A percentile compares a stretch with the other conserved stretches of the same genome.
These are phyloP conservation scores for Penicillium sp. DNA, from an alignment of 2,329 filamentous ascomycete genomes.

Conservation along the genomic window DNA sequence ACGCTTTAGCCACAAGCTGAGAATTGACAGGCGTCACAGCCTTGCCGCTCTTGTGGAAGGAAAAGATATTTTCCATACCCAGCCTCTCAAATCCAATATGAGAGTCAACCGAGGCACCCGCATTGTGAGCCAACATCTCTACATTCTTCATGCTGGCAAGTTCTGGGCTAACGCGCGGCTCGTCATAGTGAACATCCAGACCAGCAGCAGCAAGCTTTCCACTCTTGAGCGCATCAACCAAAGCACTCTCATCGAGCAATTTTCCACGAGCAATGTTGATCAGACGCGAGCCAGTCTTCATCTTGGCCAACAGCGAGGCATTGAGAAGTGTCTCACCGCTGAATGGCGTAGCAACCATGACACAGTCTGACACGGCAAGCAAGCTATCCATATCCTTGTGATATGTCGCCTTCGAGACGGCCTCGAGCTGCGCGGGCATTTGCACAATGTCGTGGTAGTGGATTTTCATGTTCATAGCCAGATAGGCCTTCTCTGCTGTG, in stretches of 20 bases:
- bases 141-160: conserved; percentile 45
- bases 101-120: conserved; percentile 52
- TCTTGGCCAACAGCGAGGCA: conserved; percentile 44
- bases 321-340: conserved; percentile 45
- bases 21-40: conserved; percentile 61
- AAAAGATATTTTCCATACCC: conserved; percentile 51
- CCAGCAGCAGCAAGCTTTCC: conserved; percentile 53
- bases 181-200: conserved; percentile 57
- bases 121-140: conserved; percentile 52
- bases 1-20: conserved; percentile 47
- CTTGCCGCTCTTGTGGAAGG: conserved; percentile 36
- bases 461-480: conserved; percentile 68
- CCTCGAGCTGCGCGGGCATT: conserved; percentile 41
- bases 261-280: conserved; percentile 57
- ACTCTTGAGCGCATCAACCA: conserved; percentile 50
- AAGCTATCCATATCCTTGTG: conserved; percentile 48
- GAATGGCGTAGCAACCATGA: conserved; percentile 52
- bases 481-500: conserved; percentile 60
- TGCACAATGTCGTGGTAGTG: conserved; percentile 55
- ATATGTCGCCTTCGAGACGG: conserved; percentile 43
- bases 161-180: conserved; percentile 53
- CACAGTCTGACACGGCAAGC: conserved; percentile 47
- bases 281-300: conserved; percentile 52
- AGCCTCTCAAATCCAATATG: conserved; percentile 52
- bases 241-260: conserved; percentile 52